Evolutionary conservation across 169 alveolate species (phyloP).

Genomic region (Pseudocohnilembus persalinus): DNA sequence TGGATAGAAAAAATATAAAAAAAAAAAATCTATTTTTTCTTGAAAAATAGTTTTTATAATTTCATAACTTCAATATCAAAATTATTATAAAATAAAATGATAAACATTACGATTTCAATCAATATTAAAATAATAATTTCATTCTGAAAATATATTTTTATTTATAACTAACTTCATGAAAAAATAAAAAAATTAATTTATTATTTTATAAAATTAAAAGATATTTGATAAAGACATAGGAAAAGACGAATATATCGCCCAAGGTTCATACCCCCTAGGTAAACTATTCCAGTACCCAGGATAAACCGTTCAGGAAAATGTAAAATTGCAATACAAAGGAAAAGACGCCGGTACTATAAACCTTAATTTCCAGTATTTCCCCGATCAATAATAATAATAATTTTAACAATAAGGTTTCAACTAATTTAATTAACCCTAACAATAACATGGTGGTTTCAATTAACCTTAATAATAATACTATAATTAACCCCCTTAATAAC

Average conservation of each 20-base stretch:
- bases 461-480: not conserved
- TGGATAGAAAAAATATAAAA: no score
- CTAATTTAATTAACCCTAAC: not conserved
- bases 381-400: not conserved
- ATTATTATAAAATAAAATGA: no score
- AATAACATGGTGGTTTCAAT: not conserved
- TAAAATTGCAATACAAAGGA: not conserved
- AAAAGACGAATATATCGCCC: not conserved
- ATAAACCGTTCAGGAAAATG: not conserved
- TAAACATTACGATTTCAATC: no score
- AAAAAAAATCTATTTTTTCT: no score
- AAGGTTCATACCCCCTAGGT: not conserved
- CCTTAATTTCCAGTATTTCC: not conserved
- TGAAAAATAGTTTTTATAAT: no score
- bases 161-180: no score
- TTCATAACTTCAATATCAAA: no score
- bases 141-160: no score
- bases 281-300: not conserved
- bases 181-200: no score
- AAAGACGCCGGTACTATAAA: not conserved
- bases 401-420: not conserved
- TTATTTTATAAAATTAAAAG: no score
- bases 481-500: not conserved
- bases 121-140: no score
- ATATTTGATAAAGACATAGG: not conserved